phyloP scores from a whole-genome alignment of 192 early-diverging fungal species.

The Oehlia diaphana region DNA sequence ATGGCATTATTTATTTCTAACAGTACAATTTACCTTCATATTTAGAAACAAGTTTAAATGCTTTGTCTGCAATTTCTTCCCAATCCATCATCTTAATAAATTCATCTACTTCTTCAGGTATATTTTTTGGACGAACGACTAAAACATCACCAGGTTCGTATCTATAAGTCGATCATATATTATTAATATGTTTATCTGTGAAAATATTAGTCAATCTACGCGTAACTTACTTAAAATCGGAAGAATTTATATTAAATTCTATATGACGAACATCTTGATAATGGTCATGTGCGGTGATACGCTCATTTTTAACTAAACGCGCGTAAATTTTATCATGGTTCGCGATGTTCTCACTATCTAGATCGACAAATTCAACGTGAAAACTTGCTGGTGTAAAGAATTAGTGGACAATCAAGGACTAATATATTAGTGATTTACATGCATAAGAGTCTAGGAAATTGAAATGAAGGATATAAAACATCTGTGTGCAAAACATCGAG shows the following conservation, averaged over 20 bases:
- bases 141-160: conserved; percentile 84
- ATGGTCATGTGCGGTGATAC: conserved; percentile 76
- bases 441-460: conserved; percentile 26
- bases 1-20: neutral
- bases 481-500: conserved; percentile 54
- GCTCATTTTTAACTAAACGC: conserved; percentile 53
- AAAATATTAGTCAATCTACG: neutral
- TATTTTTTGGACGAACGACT: conserved; percentile 74
- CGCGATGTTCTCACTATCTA: neutral
- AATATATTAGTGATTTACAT: conserved; percentile 1
- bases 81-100: conserved; percentile 74
- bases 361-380: conserved; percentile 44
- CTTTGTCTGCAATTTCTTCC: conserved; percentile 62
- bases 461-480: conserved; percentile 36
- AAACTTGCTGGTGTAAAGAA: conserved; percentile 37
- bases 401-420: neutral
- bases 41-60: conserved; percentile 53
- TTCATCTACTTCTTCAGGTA: conserved; percentile 60
- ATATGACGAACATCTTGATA: conserved; percentile 94
- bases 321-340: conserved; percentile 39
- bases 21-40: conserved; percentile 39
- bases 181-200: conserved; percentile 7
- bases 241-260: conserved; percentile 50
- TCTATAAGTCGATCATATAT: conserved; percentile 25
- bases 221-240: conserved; percentile 19